Evolutionary conservation across 345 rosid genomes (phyloP), one percentile per base, ranked within the genome.

Genomic region (Linum trigynum): DNA sequence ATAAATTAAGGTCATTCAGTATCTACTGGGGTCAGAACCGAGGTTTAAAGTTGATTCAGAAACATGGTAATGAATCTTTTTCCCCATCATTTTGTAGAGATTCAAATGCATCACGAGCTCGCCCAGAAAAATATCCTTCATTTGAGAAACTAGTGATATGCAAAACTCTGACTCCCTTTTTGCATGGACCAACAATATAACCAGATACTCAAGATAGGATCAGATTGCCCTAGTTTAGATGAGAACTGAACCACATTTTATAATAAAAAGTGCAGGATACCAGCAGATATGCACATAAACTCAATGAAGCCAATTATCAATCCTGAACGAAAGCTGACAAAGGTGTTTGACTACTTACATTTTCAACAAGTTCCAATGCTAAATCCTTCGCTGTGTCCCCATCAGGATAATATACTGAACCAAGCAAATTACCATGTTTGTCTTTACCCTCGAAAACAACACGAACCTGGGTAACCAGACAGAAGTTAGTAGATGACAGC

Each of bases 381-480:
- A 95, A 80, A 78, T 95, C 97, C 72, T 85, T 87, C 1, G 92
- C 91, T 38, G 84, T 68, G n/a, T 91, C 95, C 39, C 90, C 92
- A 38, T 87, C 97, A 12, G 96, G 82, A 72, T 95, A 95, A 79
- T 84, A 83, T 32, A 95, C 84, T 2, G 99, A 87, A 17, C 99
- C 99, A 74, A 95, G 86, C 86, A 95, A 79, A 76, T 89, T 95
- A 81, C 83, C 87, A 81, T 82, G 85, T 65, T 91, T 89, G 80
- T 95, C 99, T 67, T 86, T 92, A 39, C 98, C 97, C 85, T 95
- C 99, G 67, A 95, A 81, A 65, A 95, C 98, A 76, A 95, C 82
- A 37, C 99, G 97, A 37, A 95, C 99, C 99, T 95, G 68, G 57
- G 74, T 73, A 74, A 37, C 48, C 57, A 65, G 45, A 59, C 4